Conservation (phyloP, 495 filamentous ascomycete genomes). For the Penicillium desertorum region DNA sequence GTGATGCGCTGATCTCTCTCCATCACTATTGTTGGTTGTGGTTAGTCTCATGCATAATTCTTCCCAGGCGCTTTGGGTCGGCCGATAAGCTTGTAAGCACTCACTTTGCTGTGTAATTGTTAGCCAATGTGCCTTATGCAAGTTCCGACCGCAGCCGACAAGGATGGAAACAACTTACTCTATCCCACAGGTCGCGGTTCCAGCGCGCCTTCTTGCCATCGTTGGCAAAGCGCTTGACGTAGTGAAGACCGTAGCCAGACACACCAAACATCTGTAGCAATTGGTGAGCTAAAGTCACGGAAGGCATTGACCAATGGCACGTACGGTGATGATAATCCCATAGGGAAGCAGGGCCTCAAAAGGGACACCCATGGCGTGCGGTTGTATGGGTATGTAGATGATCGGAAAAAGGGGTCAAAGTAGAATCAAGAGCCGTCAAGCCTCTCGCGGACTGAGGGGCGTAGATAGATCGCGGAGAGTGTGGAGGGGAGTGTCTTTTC, state of each 20-base stretch:
- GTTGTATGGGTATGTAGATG: constrained; percentile 1
- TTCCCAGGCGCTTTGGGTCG: background rate
- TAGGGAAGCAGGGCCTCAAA: constrained; percentile 96
- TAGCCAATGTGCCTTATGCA: constrained; percentile 33
- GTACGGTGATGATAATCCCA: constrained; percentile 81
- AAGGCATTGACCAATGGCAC: constrained; percentile 37
- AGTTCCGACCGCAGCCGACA: constrained; percentile 38
- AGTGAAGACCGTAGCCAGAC: constrained; percentile 72
- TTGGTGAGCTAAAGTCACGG: constrained; percentile 32
- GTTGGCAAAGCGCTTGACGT: constrained; percentile 75
- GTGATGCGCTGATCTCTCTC: constrained; percentile 89
- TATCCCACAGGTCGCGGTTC: constrained; percentile 90
- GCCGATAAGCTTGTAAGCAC: constrained; percentile 23
- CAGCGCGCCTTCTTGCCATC: constrained; percentile 83
- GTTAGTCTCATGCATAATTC: constrained; percentile 15
- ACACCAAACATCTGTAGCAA: constrained; percentile 80
- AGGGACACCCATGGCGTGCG: constrained; percentile 78
- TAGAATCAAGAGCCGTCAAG: constrained; percentile 8
- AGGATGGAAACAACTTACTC: constrained; percentile 55
- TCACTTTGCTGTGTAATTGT: constrained; percentile 70
- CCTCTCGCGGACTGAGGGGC: constrained; percentile 13
- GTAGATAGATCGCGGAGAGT: constrained; percentile 20
- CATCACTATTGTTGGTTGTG: constrained; percentile 72
- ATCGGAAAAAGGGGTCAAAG: background rate
- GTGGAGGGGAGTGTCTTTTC: constrained; percentile 27